These are phyloP conservation scores for Mortierella sp. DNA, from an alignment of 371 early-diverging fungal genomes.

Conservation along the genomic window DNA sequence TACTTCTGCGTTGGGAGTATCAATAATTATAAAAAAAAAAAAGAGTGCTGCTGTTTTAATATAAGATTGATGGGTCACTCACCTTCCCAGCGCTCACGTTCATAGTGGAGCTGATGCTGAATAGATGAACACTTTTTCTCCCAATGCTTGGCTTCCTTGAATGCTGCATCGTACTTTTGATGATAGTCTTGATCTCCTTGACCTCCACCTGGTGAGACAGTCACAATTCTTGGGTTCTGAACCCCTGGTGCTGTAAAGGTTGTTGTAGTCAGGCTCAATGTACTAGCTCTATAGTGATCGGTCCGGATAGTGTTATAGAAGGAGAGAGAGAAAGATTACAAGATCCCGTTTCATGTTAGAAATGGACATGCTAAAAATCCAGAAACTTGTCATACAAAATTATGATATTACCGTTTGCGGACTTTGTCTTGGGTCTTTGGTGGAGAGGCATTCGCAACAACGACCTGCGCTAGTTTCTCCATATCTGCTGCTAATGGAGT, in stretches of 20 bases:
- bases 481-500: slow-evolving; percentile 40
- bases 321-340: background rate
- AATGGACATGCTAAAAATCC: background rate
- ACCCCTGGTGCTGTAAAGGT: slow-evolving; percentile 34
- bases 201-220: background rate
- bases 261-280: slow-evolving; percentile 40
- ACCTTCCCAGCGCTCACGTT: slow-evolving; percentile 54
- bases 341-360: background rate
- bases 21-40: background rate
- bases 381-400: background rate
- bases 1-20: too few relatives aligned
- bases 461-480: slow-evolving; percentile 35
- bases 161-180: slow-evolving; percentile 50
- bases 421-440: slow-evolving; percentile 41
- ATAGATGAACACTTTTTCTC: slow-evolving; percentile 34
- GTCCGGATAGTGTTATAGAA: background rate
- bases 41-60: background rate
- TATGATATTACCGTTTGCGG: slow-evolving; percentile 31
- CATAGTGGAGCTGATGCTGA: slow-evolving; percentile 45
- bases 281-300: slow-evolving; percentile 34
- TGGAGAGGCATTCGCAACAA: slow-evolving; percentile 44
- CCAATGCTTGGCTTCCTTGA: slow-evolving; percentile 56
- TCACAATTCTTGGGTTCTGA: slow-evolving; percentile 8
- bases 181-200: slow-evolving; percentile 36
- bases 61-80: too few relatives aligned